Evolutionary conservation across 2,329 filamentous ascomycete genomes (phyloP), one percentile per base, ranked within the genome.

Genomic region (Colletotrichum cuscutae): DNA sequence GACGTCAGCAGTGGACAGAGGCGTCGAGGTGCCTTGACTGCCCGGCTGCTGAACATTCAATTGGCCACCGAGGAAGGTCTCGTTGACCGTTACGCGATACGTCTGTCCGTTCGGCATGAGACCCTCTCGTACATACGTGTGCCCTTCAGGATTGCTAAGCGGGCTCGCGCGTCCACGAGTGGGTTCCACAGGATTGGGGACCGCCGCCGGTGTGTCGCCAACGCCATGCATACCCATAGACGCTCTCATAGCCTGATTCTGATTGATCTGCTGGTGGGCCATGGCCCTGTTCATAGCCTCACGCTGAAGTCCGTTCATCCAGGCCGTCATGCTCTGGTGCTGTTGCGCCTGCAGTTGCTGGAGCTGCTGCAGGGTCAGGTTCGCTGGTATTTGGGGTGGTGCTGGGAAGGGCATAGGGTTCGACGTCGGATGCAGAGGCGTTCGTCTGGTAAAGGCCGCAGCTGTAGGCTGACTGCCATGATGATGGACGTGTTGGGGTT

Each of bases 281-380:
- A 83, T 80, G 67, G 80, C 85, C 63, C 80, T 84, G 52, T 81
- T 81, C 77, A 81, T 81, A 8, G 84, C 84, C 65, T 88, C 86
- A 32, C 84, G 81, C 72, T 87, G 86, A n/a, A 87, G 77, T 57
- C 86, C 85, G 26, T 80, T 83, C 73, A 88, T 77, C 79, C 87
- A 86, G 57, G 84, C 83, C 26, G 82, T 82, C 80, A 86, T 82
- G 22, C 82, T 80, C 66, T 86, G 83, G 49, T 85, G 84, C 42
- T 85, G 79, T 61, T 80, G 79, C 19, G 73, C 72, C 42, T 79
- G 71, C 59, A 76, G 54, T 61, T 75, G 77, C 68, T 73, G 76
- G 24, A 71, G 68, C 63, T 67, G 76, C 53, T 65, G 71, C 37
- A 71, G 73, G 28, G 72, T 59, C 13, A 76, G n/a, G 52, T 75